phyloP scores from a whole-genome alignment of 2,329 filamentous ascomycete species.

The Cytospora piceae region DNA sequence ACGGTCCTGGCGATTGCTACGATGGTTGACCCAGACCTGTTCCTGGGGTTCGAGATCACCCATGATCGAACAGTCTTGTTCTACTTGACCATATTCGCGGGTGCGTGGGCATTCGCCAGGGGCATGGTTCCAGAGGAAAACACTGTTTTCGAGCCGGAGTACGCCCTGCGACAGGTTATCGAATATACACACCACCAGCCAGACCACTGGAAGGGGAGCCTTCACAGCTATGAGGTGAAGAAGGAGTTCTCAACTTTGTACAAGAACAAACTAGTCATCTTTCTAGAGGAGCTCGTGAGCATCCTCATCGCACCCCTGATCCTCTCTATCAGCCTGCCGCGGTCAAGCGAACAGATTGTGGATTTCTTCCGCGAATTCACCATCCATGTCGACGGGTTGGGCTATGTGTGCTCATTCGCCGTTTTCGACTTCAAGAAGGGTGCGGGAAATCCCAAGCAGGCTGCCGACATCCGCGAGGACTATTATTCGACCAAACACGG shows the following conservation, averaged over 20 bases:
- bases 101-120: constrained; percentile 80
- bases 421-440: constrained; percentile 96
- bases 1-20: constrained; percentile 84
- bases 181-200: constrained; percentile 93
- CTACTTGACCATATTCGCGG: constrained; percentile 82
- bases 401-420: constrained; percentile 95
- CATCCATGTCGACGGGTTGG: constrained; percentile 92
- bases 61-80: constrained; percentile 87
- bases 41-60: constrained; percentile 90
- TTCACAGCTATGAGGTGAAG: constrained; percentile 95
- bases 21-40: constrained; percentile 86
- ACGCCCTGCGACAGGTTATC: constrained; percentile 84
- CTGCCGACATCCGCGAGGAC: constrained; percentile 77
- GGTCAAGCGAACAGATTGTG: constrained; percentile 88
- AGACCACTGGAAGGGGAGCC: constrained; percentile 80
- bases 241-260: constrained; percentile 88
- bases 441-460: constrained; percentile 50
- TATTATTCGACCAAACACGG: constrained; percentile 95
- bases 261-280: constrained; percentile 89
- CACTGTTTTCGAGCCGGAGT: constrained; percentile 88
- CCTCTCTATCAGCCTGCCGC: constrained; percentile 82
- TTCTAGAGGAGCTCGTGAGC: constrained; percentile 88
- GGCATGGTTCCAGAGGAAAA: constrained; percentile 88
- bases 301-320: constrained; percentile 92
- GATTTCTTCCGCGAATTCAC: constrained; percentile 99